phyloP scores from a whole-genome alignment of 768 basidiomycete species.

The Coprinopsis marcescibilis region DNA sequence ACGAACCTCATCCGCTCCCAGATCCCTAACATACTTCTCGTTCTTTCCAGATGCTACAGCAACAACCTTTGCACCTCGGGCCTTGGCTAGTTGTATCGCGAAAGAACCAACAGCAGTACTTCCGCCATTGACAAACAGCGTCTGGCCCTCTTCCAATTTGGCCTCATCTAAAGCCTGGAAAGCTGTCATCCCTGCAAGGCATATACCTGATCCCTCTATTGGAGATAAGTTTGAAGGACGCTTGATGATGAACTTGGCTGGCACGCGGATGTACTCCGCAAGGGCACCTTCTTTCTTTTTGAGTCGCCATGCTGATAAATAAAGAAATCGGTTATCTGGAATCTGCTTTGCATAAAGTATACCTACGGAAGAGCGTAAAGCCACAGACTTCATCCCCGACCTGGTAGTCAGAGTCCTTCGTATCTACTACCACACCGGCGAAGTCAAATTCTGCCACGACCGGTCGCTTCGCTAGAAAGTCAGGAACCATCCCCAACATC shows the following conservation, averaged over 20 bases:
- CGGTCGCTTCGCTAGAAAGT: conserved; percentile 41
- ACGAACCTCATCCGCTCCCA: conserved; percentile 65
- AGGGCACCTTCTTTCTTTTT: conserved; percentile 49
- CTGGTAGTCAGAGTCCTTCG: conserved; percentile 44
- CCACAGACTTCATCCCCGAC: conserved; percentile 66
- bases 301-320: conserved; percentile 21
- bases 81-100: conserved; percentile 71
- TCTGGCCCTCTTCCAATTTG: conserved; percentile 50
- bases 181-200: conserved; percentile 54
- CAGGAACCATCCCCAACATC: conserved; percentile 43
- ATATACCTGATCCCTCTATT: conserved; percentile 55
- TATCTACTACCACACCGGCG: conserved; percentile 54
- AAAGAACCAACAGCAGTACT: conserved; percentile 62
- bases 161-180: conserved; percentile 46
- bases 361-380: conserved; percentile 30
- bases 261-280: conserved; percentile 49
- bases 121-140: conserved; percentile 66
- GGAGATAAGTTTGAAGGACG: conserved; percentile 48
- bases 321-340: background rate
- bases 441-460: conserved; percentile 57
- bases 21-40: conserved; percentile 44
- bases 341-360: background rate
- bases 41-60: conserved; percentile 59
- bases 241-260: conserved; percentile 30
- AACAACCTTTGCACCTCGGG: conserved; percentile 51